Evolutionary conservation across 768 basidiomycete genomes (phyloP), one percentile per base, ranked within the genome.

Genomic region (Rhodotorula toruloides): DNA sequence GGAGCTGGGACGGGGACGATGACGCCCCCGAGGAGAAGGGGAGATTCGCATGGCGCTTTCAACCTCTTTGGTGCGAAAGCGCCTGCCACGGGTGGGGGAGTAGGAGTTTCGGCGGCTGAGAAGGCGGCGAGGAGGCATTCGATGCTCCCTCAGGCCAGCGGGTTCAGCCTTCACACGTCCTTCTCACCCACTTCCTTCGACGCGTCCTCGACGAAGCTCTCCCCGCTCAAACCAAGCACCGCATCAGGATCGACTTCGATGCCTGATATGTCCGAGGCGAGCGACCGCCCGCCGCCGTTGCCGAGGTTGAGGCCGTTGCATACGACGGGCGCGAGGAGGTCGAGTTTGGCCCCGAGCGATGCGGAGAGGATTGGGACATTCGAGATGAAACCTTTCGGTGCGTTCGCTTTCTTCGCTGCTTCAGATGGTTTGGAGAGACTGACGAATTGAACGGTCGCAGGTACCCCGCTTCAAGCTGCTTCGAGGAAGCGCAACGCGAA

Each of bases 401-500:
- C 43, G 53, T n/a, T 36, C 25, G 12, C 25, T n/a, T n/a, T 13
- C 1, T 42, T n/a, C 47, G 14, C 32, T 34, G 21, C 29, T 49
- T 31, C 43, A n/a, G n/a, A n/a, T n/a, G n/a, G n/a, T n/a, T n/a
- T n/a, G n/a, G n/a, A n/a, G 31, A 36, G 22, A 0, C 32, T 10
- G 21, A 14, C 40, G 25, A 22, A 49, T 4, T 31, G 42, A 27
- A 2, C 2, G 19, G 3, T 22, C 12, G 1, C 55, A 67, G 66
- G 56, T 5, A 63, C 66, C 1, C 66, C 61, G 3, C 19, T 54
- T 1, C 53, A 54, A 21, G 29, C 36, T 17, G 25, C 44, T 0
- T 32, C 31, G 32, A 17, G 71, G 3, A 71, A 72, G 46, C 60
- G 71, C 7, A 74, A 70, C 55, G 72, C 72, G 11, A 73, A 73